These are phyloP conservation scores for Amanita pallidorosea DNA, from an alignment of 768 basidiomycete species.

Conservation along the genomic window DNA sequence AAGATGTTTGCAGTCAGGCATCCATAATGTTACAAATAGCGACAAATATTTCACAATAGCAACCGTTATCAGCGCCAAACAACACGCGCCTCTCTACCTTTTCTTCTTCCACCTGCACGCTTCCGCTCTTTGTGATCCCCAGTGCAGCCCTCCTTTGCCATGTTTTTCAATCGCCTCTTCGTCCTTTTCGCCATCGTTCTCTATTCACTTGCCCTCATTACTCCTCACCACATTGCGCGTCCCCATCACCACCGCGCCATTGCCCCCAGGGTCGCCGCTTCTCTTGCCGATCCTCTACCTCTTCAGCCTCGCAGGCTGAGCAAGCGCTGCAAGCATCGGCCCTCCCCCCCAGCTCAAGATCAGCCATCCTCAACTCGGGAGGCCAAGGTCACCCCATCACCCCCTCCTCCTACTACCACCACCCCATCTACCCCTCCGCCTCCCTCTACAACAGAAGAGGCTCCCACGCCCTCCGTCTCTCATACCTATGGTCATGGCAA, in stretches of 20 bases:
- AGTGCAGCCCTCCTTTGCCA: constrained; percentile 14
- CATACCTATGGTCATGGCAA: constrained; percentile 1
- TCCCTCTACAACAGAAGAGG: constrained; percentile 8
- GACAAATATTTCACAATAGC: neutral
- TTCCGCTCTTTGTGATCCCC: constrained; percentile 6
- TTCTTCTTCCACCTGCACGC: constrained; percentile 6
- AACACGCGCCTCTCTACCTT: constrained; percentile 1
- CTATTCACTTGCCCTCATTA: constrained; percentile 25
- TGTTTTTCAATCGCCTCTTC: constrained; percentile 34
- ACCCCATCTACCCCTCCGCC: neutral
- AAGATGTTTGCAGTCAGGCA: constrained; percentile 73
- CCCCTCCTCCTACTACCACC: constrained; percentile 9
- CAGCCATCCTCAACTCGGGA: constrained; percentile 12
- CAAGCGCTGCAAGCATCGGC: constrained; percentile 27
- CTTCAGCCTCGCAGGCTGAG: constrained; percentile 17
- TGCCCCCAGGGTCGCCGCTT: constrained; percentile 30
- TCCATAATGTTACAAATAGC: constrained; percentile 5
- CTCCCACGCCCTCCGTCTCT: constrained; percentile 8
- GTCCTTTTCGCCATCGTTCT: constrained; percentile 32
- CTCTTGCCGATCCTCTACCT: constrained; percentile 15
- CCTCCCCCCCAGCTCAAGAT: constrained; percentile 9
- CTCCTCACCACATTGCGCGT: constrained; percentile 26
- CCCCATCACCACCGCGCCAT: constrained; percentile 28
- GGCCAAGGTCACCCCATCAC: constrained; percentile 9
- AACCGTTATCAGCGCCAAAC: neutral